phyloP scores from a whole-genome alignment of 2,329 filamentous ascomycete species.

The Scedosporium dehoogii region DNA sequence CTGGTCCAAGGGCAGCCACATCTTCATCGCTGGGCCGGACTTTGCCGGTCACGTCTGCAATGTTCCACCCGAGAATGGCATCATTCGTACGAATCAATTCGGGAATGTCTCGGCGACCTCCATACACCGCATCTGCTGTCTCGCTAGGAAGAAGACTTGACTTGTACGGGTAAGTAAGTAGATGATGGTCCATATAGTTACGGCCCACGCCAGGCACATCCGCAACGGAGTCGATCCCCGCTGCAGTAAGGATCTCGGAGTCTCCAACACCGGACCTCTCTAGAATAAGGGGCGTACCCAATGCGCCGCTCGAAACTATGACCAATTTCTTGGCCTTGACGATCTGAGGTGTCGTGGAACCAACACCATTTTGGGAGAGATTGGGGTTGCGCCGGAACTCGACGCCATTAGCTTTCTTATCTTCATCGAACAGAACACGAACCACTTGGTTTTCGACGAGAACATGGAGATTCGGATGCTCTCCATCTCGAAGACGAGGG shows the following conservation, averaged over 20 bases:
- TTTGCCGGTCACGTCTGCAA: constrained; percentile 44
- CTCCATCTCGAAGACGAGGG: constrained; percentile 32
- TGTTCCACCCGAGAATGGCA: constrained; percentile 46
- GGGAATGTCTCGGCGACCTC: constrained; percentile 33
- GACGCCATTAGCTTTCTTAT: constrained; percentile 28
- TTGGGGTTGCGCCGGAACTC: constrained; percentile 18
- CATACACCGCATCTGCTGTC: constrained; percentile 40
- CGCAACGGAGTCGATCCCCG: constrained; percentile 39
- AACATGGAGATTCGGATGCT: constrained; percentile 43
- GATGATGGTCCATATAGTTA: constrained; percentile 29
- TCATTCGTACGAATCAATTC: constrained; percentile 36
- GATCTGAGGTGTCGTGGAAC: constrained; percentile 23
- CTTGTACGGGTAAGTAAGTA: constrained; percentile 41
- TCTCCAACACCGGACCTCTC: constrained; percentile 36
- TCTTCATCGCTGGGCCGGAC: constrained; percentile 44
- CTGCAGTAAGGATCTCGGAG: constrained; percentile 23
- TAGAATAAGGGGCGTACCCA: constrained; percentile 35
- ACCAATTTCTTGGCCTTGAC: constrained; percentile 30
- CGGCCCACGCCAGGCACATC: constrained; percentile 54
- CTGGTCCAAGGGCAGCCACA: constrained; percentile 38
- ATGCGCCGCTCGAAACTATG: constrained; percentile 36
- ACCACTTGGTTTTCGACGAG: constrained; percentile 28
- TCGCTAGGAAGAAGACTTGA: constrained; percentile 19
- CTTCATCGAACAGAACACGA: constrained; percentile 25
- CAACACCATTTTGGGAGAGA: neutral